Base-by-base conservation (phyloP, 129 eudicot genomes). In the Glebionis coronaria region DNA sequence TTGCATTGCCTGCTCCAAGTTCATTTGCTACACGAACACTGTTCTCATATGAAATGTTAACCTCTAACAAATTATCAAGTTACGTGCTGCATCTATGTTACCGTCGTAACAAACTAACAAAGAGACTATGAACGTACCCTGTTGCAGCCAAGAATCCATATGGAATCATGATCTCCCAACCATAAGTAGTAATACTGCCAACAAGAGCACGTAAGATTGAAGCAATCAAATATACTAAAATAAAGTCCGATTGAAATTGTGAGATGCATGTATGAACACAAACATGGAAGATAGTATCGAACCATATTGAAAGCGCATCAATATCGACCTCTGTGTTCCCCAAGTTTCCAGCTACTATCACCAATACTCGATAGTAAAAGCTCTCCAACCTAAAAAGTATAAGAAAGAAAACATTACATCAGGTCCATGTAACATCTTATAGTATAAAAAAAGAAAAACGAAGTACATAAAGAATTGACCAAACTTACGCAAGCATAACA, bases 111-210 rank as follows among this genome's bases (percentile, higher is more conserved):
- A 14, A 4, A 1, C 5, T 49, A 11, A 15, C 6, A 14, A 4
- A 1, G n/a, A 49, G 16, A 12, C 16, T 12, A 56, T 9, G 27
- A 56, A 56, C 78, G 20, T 69, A 82, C 87, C 87, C 87, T 4
- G 83, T 74, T 40, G 87, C 83, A 19, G 87, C 81, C 57, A 78
- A 74, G 35, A 82, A 71, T 42, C 82, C 87, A 20, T 78, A 82
- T 9, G 87, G 83, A 53, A 82, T 76, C 87, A 78, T 82, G 19
- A 78, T 71, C 63, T 82, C 83, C 87, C 87, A 82, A 18, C 83
- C 87, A 11, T 68, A 67, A 65, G 76, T 12, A n/a, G 78, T 78
- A 7, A 78, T 67, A 68, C 83, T 82, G 76, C 58, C 51, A 25
- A 56, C 23, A 55, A 21, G 12, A 18, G 7, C 15, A 55, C 12